Evolutionary conservation across 2,329 filamentous ascomycete species (phyloP).

Genomic region (Fusarium fracticaudum): DNA sequence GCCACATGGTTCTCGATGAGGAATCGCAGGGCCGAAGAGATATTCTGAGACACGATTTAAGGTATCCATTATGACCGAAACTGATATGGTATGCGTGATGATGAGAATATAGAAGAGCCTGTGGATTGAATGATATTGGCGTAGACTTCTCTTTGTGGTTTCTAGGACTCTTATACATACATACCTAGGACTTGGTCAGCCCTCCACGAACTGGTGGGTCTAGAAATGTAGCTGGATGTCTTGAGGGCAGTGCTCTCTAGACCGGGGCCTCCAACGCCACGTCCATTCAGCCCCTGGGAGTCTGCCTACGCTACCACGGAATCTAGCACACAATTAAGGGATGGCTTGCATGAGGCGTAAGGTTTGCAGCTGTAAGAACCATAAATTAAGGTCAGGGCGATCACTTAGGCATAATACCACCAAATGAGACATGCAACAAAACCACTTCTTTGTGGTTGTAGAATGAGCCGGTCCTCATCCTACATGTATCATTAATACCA

Average conservation of each 20-base stretch:
- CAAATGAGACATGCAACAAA: neutral
- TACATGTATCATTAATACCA: slow-evolving; percentile 35
- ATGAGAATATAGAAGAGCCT: neutral
- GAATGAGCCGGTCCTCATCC: slow-evolving; percentile 26
- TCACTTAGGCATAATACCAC: neutral
- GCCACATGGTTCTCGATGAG: slow-evolving; percentile 29
- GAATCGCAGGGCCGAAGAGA: slow-evolving; percentile 24
- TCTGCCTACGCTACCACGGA: slow-evolving; percentile 24
- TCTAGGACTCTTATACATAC: slow-evolving; percentile 23
- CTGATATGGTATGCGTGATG: neutral
- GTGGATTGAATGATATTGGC: neutral
- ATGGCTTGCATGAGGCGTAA: slow-evolving; percentile 13
- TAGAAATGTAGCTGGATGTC: neutral
- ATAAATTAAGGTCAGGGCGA: neutral
- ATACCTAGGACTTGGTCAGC: slow-evolving; percentile 6
- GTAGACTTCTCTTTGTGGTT: neutral
- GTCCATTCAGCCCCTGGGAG: slow-evolving; percentile 6
- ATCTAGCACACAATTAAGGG: neutral
- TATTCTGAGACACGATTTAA: slow-evolving; percentile 33
- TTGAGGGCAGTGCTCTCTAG: slow-evolving; percentile 33
- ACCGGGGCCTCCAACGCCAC: slow-evolving; percentile 34
- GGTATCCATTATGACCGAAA: slow-evolving; percentile 17
- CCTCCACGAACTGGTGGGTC: slow-evolving; percentile 14
- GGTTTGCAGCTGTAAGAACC: neutral
- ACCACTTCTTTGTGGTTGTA: slow-evolving; percentile 24